Evolutionary conservation across 2,329 filamentous ascomycete species (phyloP).

Genomic region (Pseudogymnoascus pannorum): DNA sequence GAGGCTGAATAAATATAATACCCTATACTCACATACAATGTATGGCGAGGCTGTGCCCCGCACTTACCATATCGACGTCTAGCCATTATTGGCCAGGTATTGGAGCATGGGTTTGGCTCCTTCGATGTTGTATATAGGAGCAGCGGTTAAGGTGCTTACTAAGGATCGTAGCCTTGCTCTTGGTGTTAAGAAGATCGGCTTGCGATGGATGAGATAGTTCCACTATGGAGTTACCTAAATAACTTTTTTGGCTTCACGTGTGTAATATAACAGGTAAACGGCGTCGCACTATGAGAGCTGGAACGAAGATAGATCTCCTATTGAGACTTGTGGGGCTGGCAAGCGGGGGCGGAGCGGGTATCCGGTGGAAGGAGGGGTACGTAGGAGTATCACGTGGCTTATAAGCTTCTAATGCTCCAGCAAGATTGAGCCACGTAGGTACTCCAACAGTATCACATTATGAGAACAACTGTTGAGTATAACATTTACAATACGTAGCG

Average conservation of each 20-base stretch:
- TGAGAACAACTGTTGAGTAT: no score
- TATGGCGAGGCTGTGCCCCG: not conserved
- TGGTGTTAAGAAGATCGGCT: not conserved
- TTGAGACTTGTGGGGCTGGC: not conserved
- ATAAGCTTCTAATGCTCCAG: not conserved
- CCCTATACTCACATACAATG: not conserved
- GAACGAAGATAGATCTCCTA: no score
- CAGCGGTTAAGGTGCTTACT: not conserved
- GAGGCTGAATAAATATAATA: not conserved
- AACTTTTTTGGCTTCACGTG: not conserved
- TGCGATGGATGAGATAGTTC: no score
- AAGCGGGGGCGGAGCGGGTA: not conserved
- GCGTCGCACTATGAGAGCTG: no score
- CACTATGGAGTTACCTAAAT: not conserved
- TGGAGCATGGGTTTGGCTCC: not conserved
- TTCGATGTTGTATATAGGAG: not conserved
- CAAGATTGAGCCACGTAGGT: not conserved
- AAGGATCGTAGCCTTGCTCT: not conserved
- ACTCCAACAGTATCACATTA: not conserved
- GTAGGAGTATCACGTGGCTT: not conserved
- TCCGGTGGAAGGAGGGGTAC: not conserved
- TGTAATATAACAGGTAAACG: no score
- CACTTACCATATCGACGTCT: not conserved
- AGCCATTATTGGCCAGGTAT: not conserved
- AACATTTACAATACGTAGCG: no score